phyloP scores from a whole-genome alignment of 495 filamentous ascomycete genomes.

The Margaritispora aquatica region DNA sequence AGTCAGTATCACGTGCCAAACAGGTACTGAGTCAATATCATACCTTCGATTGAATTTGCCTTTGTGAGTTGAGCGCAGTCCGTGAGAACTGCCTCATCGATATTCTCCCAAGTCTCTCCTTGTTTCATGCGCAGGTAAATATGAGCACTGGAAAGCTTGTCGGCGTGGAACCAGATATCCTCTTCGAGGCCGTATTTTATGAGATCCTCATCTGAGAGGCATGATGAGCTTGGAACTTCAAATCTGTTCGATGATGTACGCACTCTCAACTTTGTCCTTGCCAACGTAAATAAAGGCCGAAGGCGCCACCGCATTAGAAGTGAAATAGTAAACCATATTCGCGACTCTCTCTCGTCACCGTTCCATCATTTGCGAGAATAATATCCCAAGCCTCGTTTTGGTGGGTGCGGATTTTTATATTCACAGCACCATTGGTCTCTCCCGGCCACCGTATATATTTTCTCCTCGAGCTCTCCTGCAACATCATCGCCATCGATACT shows the following conservation, averaged over 20 bases:
- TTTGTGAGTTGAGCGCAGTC: constrained; percentile 96
- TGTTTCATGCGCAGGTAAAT: constrained; percentile 84
- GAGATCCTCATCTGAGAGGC: constrained; percentile 76
- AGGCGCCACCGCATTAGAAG: constrained; percentile 70
- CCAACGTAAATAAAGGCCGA: constrained; percentile 87
- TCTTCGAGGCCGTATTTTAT: constrained; percentile 90
- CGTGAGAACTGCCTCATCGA: constrained; percentile 65
- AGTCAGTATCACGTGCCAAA: constrained; percentile 13
- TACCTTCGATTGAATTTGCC: constrained; percentile 96
- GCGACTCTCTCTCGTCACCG: neutral
- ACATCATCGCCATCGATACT: neutral
- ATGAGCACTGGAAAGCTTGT: constrained; percentile 95
- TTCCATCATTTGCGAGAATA: constrained; percentile 16
- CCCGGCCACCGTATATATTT: constrained; percentile 15
- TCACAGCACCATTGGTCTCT: constrained; percentile 13
- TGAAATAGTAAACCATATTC: constrained; percentile 94
- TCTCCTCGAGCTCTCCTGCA: constrained; percentile 5
- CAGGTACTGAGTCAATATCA: neutral
- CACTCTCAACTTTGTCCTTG: constrained; percentile 99
- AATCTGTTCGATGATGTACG: constrained; percentile 20
- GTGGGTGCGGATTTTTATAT: constrained; percentile 17
- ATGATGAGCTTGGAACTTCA: constrained; percentile 1
- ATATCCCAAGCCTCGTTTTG: neutral
- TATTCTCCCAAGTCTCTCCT: constrained; percentile 78
- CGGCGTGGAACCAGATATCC: constrained; percentile 98